Percentiles rank a stretch among this genome's conserved stretches.
phyloP scores from a whole-genome alignment of 1,284 basidiomycete species.

The Gastroboletus turbinatus region DNA sequence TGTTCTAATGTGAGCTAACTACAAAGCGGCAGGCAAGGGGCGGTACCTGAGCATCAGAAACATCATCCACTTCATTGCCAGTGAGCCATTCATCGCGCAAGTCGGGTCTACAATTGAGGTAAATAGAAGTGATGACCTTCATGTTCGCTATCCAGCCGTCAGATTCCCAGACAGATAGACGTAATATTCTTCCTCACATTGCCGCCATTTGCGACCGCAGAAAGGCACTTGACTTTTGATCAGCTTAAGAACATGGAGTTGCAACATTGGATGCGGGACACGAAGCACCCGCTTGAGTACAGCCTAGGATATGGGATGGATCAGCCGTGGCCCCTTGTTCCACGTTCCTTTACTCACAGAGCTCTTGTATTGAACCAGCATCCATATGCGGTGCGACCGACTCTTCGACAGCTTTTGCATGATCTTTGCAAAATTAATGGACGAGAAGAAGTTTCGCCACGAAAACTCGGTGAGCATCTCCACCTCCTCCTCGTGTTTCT shows the following conservation, averaged over 20 bases:
- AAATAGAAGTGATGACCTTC: conserved; percentile 99
- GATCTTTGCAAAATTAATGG: conserved; percentile 98
- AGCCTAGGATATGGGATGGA: conserved; percentile 51
- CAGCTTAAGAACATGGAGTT: conserved; percentile 95
- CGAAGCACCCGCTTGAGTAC: conserved; percentile 93
- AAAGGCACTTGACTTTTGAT: conserved; percentile 99
- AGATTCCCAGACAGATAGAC: conserved; percentile 7
- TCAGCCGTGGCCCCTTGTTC: conserved; percentile 2
- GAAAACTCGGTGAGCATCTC: conserved; percentile 93
- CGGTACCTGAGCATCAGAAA: conserved; percentile 74
- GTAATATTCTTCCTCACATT: conserved; percentile 58
- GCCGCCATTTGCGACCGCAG: conserved; percentile 97
- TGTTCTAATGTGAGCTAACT: conserved; percentile 8
- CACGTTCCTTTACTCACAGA: conserved; percentile 57
- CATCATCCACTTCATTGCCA: conserved; percentile 90
- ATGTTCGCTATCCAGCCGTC: conserved; percentile 76
- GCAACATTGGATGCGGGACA: conserved; percentile 92
- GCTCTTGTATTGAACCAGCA: conserved; percentile 98
- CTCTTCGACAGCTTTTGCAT: conserved; percentile 98
- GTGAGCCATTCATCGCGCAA: conserved; percentile 97
- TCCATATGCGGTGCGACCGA: conserved; percentile 90
- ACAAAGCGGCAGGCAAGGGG: not conserved
- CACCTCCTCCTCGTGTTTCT: conserved; percentile 79
- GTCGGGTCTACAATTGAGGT: conserved; percentile 95
- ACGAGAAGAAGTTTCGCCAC: conserved; percentile 97